Evolutionary conservation across 2,329 filamentous ascomycete genomes (phyloP).

Genomic region (Hirsutella thompsonii): DNA sequence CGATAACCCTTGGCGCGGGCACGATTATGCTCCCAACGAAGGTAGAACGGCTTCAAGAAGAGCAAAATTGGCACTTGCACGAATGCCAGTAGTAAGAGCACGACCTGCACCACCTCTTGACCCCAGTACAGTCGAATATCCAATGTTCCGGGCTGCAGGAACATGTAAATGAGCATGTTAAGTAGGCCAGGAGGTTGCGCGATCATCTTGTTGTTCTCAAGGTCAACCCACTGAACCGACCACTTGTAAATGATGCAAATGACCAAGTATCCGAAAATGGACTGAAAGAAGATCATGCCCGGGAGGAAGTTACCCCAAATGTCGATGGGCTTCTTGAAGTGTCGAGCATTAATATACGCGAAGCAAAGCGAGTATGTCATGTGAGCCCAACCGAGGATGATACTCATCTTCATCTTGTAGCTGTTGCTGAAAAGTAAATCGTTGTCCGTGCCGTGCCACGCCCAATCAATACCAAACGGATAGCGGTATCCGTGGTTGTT

Average conservation of each 20-base stretch:
- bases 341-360: constrained; percentile 81
- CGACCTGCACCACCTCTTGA: constrained; percentile 62
- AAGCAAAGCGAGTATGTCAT: constrained; percentile 98
- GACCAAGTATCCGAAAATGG: constrained; percentile 94
- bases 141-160: constrained; percentile 68
- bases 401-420: constrained; percentile 99
- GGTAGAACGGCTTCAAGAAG: constrained; percentile 90
- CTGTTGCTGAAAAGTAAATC: constrained; percentile 93
- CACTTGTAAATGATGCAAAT: constrained; percentile 96
- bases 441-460: constrained; percentile 94
- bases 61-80: constrained; percentile 80
- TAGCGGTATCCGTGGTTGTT: constrained; percentile 66
- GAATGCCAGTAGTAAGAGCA: constrained; percentile 71
- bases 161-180: constrained; percentile 99
- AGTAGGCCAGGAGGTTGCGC: constrained; percentile 72
- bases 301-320: constrained; percentile 97
- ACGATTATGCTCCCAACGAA: constrained; percentile 85
- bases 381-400: constrained; percentile 91
- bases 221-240: constrained; percentile 68
- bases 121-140: constrained; percentile 66
- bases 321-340: constrained; percentile 91
- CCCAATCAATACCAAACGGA: constrained; percentile 90
- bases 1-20: constrained; percentile 82
- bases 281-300: constrained; percentile 99
- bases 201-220: constrained; percentile 18